Evolutionary conservation across 2,329 filamentous ascomycete genomes (phyloP).

Genomic region (Davidsoniella neocaledoniae): DNA sequence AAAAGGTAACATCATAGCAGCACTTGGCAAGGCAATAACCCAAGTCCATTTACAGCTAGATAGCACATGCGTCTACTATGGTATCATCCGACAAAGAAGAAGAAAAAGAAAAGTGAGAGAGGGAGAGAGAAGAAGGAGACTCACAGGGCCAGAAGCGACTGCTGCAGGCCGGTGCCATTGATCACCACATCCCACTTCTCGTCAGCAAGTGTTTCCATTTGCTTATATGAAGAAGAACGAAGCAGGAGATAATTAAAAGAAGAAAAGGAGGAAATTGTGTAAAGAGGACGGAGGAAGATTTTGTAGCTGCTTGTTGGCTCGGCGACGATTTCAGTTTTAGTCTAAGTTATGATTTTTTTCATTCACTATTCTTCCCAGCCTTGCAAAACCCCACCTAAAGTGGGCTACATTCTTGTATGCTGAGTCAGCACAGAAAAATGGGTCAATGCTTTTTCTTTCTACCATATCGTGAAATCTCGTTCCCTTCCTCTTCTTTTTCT

Average conservation of each 20-base stretch:
- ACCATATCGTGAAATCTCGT: conserved; percentile 12
- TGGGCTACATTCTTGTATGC: neutral
- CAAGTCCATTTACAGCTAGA: no score
- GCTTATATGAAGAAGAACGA: conserved; percentile 15
- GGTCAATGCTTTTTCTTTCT: no score
- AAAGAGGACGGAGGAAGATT: neutral
- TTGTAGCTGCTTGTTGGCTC: no score
- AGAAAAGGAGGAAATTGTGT: neutral
- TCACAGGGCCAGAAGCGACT: conserved; percentile 68
- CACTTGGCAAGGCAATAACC: no score
- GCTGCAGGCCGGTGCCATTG: conserved; percentile 59
- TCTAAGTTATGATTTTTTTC: neutral
- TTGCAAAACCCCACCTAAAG: conserved; percentile 4
- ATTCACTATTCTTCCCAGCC: conserved; percentile 3
- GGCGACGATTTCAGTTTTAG: no score
- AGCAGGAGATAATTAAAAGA: conserved; percentile 13
- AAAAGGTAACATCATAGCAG: conserved; percentile 14
- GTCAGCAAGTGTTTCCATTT: conserved; percentile 59
- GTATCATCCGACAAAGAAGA: conserved; percentile 14
- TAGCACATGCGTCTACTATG: neutral
- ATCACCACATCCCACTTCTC: conserved; percentile 68
- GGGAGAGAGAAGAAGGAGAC: conserved; percentile 17
- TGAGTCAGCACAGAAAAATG: conserved; percentile 4
- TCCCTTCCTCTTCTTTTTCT: conserved; percentile 19
- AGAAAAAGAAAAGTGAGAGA: conserved; percentile 17